Evolutionary conservation across 306 rosid genomes (phyloP), one percentile per base, ranked within the genome.

Genomic region (Prinsepia uniflora): DNA sequence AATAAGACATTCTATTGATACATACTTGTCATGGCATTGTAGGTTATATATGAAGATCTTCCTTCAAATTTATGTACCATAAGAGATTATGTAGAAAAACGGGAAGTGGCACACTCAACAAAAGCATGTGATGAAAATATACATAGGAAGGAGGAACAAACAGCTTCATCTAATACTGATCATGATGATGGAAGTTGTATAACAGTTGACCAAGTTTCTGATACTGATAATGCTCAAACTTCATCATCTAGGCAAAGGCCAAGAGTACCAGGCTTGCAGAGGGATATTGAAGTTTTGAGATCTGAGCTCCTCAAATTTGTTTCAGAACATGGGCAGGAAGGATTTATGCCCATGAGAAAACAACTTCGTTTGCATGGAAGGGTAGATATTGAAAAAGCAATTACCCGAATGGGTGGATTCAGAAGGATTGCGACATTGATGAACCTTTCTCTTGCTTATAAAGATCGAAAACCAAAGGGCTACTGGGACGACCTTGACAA

Each of bases 331-430:
- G 98, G 98, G 52, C 98, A 89, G 63, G 96, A 87, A 87, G 96
- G 96, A 75, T 92, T 89, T 73, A 92, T 92, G 98, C 98, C 96
- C 67, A 86, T 92, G 98, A 85, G 98, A 80, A 92, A 89, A 86
- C 96, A 89, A 57, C 94, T 89, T 71, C 90, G 96, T 46, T 63
- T 87, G 80, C 90, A 77, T 39, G 92, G 94, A 76, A 80, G 96
- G 60, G 90, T 92, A 52, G 97, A 92, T 74, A 92, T 92, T 0
- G 97, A 92, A 81, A 92, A 92, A 87, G 92, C 96, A 53, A 89
- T 92, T 44, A 84, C 91, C 52, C 94, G 85, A 39, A 92, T 86
- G 96, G 97, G 97, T 40, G 97, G 97, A 34, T 87, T 89, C 81
- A 87, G 96, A 79, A 92, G 77, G 84, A 87, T 92, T 68, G 92